phyloP scores from a whole-genome alignment of 306 rosid species.

The Notholithocarpus densiflorus region DNA sequence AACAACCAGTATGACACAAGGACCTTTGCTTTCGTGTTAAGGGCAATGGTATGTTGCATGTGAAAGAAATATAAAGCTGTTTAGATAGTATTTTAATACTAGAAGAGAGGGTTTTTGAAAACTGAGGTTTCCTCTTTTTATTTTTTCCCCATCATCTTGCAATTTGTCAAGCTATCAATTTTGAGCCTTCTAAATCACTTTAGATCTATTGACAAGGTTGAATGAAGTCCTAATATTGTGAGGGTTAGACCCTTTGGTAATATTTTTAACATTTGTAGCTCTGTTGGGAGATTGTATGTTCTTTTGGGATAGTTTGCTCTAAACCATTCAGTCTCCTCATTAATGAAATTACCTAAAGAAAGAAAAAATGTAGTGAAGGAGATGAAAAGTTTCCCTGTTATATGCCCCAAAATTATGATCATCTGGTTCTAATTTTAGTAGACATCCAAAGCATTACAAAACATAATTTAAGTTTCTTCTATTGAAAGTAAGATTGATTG shows the following conservation, averaged over 20 bases:
- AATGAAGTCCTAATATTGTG: background rate
- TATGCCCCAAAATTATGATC: background rate
- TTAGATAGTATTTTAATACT: slow-evolving; percentile 12
- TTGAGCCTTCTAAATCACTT: background rate
- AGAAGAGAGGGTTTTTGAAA: slow-evolving; percentile 11
- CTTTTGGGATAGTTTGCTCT: background rate
- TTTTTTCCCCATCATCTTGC: background rate
- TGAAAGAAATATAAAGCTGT: slow-evolving; percentile 8
- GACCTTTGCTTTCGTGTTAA: slow-evolving; percentile 76
- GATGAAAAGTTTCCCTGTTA: background rate
- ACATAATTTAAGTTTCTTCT: background rate
- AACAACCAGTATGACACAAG: slow-evolving; percentile 76
- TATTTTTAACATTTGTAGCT: background rate
- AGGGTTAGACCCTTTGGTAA: background rate
- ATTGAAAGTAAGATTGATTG: too few species aligned
- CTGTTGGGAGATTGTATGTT: background rate
- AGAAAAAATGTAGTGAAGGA: background rate
- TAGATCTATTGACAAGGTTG: background rate
- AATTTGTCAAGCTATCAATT: background rate
- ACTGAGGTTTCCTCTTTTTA: background rate
- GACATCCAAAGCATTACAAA: background rate
- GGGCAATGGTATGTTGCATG: slow-evolving; percentile 75
- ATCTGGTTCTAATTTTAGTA: background rate
- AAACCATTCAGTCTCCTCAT: background rate
- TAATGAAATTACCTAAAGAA: background rate